Evolutionary conservation across 1,284 basidiomycete genomes (phyloP), one percentile per base, ranked within the genome.

Genomic region (Ceratobasidium sp.): DNA sequence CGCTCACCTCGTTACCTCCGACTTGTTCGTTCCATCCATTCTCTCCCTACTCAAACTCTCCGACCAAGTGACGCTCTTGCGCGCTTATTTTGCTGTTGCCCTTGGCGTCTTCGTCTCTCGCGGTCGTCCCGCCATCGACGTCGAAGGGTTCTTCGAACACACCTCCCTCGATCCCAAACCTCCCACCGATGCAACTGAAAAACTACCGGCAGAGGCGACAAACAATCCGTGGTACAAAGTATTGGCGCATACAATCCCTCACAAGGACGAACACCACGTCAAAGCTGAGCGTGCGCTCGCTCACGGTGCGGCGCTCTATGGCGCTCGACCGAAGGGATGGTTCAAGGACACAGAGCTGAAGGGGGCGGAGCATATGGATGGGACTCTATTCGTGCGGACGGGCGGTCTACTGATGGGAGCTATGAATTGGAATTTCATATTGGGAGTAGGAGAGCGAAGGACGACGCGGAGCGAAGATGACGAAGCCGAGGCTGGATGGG

Each of bases 221-320:
- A 48, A 23, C 42, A 80, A 80, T 48, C 59, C 75, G 20, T 80
- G 78, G 78, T 78, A 67, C 50, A 42, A 48, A 23, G 70, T 80
- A 0, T 70, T 80, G 38, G 20, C 56, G 9, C 61, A 59, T 23
- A 68, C 66, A 1, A 23, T 80, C 26, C 73, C 76, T 28, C 74
- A 78, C 48, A 79, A 74, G 33, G 73, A 78, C 56, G 77, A 78
- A 26, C 79, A 80, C 52, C 73, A 73, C 68, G 57, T 79, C 78
- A 80, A 80, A 48, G 68, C 57, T 20, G 68, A 67, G 26, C 66
- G 79, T n/a, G 66, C 79, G 20, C 46, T 79, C 26, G 66, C 67
- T 17, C 74, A 80, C 64, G 68, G 67, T 15, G 78, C 69, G 28
- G 42, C 48, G 6, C 38, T 70, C 9, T 80, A 80, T 42, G 79